These are phyloP conservation scores for Pleomassaria siparia DNA, from an alignment of 2,329 filamentous ascomycete species.

Conservation along the genomic window DNA sequence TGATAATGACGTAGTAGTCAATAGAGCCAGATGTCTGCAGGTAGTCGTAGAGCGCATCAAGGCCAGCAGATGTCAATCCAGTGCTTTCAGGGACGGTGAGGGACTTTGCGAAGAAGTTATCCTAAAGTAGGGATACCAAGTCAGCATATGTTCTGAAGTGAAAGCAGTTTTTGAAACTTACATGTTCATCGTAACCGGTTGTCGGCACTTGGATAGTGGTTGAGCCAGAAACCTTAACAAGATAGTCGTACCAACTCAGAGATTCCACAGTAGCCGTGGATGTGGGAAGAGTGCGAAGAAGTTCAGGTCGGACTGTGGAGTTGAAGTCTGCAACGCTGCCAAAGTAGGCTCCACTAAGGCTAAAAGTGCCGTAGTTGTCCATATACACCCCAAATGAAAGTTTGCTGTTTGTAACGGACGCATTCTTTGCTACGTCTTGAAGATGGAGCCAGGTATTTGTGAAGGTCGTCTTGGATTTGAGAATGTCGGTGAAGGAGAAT, in stretches of 20 bases:
- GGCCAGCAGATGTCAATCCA: constrained; percentile 29
- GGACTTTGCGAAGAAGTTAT: constrained; percentile 46
- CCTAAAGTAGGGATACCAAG: no score
- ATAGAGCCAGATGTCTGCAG: constrained; percentile 23
- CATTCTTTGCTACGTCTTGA: constrained; percentile 46
- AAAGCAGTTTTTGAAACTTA: no score
- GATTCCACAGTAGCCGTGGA: constrained; percentile 22
- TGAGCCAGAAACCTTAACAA: constrained; percentile 45
- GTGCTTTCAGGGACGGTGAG: constrained; percentile 40
- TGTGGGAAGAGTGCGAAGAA: constrained; percentile 41
- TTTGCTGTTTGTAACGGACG: constrained; percentile 44
- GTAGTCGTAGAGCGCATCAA: constrained; percentile 31
- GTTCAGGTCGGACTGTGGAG: constrained; percentile 39
- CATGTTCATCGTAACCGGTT: constrained; percentile 40
- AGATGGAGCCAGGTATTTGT: constrained; percentile 44
- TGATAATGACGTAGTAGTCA: constrained; percentile 42
- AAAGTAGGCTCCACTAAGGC: constrained; percentile 46
- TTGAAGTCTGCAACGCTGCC: constrained; percentile 41
- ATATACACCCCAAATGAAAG: constrained; percentile 47
- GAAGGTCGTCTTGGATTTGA: constrained; percentile 34
- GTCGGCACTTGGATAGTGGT: constrained; percentile 28
- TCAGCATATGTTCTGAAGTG: no score
- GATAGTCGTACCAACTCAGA: constrained; percentile 41
- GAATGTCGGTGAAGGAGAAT: constrained; percentile 18
- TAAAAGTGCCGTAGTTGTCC: constrained; percentile 37